Evolutionary conservation across 1,284 basidiomycete species (phyloP), one percentile per base, ranked within the genome.

Genomic region (Vanrija humicola): DNA sequence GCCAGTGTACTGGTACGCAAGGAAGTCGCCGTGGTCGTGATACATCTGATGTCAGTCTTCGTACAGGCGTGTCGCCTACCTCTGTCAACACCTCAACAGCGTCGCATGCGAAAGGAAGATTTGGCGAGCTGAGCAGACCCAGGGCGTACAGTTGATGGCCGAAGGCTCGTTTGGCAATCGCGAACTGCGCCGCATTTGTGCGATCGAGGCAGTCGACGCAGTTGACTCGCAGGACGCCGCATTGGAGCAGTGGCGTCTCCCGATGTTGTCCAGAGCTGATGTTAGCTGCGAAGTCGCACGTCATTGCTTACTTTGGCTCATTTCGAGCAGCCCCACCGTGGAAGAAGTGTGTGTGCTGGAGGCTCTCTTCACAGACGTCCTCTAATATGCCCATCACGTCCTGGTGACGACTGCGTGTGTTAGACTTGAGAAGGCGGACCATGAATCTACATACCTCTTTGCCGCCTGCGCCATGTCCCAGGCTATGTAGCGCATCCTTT

Each of bases 181-280:
- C 92, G 69, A 98, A 98, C 69, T 98, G 95, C 0, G 93, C 93
- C 0, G 94, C 93, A 65, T 99, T 99, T 3, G 96, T 99, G 5
- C 93, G 85, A 72, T 98, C 96, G 8, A 99, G 81, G 68, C 96
- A 99, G 70, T 99, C 96, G 1, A 98, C 91, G 63, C 90, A 96
- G 67, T 96, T 96, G 0, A 86, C 90, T 8, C 92, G 83, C 64
- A 89, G 89, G 38, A 98, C 83, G 5, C 95, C 95, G 50, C 89
- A 90, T 75, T 99, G 96, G 14, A 98, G 76, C 1, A 86, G 82
- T 59, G 96, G 90, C 0, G 79, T 80, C 46, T 78, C 79, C 8
- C 90, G 83, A 81, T 86, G 88, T 1, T 79, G 70, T 12, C 74
- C 65, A 21, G 75, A 57, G 7, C 67, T 70, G 43, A 29, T 6